Percentiles rank a stretch among this genome's conserved stretches.
These are phyloP conservation scores for Rhodosporidiobolus sp. DNA, from an alignment of 768 basidiomycete genomes.

Conservation along the genomic window DNA sequence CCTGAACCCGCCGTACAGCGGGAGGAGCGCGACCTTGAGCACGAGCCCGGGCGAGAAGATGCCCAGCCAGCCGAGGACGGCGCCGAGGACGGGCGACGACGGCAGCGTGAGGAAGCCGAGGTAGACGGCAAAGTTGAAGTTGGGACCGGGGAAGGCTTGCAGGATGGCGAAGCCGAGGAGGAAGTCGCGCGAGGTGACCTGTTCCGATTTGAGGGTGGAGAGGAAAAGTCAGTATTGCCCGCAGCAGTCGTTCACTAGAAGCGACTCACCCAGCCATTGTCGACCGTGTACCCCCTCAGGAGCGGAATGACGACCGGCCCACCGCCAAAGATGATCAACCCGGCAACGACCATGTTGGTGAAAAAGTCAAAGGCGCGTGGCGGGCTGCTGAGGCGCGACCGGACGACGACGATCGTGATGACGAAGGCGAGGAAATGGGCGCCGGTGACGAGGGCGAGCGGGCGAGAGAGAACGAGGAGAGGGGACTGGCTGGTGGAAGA, in stretches of 20 bases:
- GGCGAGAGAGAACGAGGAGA: not conserved
- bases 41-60: constrained; percentile 57
- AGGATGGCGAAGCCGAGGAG: constrained; percentile 54
- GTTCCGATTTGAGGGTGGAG: not conserved
- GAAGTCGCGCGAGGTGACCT: constrained; percentile 56
- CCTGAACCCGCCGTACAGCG: constrained; percentile 40
- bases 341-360: constrained; percentile 56
- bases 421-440: constrained; percentile 27
- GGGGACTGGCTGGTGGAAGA: not conserved
- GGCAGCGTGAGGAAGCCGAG: constrained; percentile 54
- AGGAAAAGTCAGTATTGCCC: not conserved
- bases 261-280: constrained; percentile 42
- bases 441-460: not conserved
- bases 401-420: constrained; percentile 38
- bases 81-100: constrained; percentile 49
- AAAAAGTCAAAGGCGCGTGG: constrained; percentile 47
- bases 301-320: constrained; percentile 62
- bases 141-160: constrained; percentile 53
- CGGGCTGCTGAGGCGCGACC: constrained; percentile 1
- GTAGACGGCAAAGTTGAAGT: constrained; percentile 58
- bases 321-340: constrained; percentile 56
- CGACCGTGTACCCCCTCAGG: constrained; percentile 57
- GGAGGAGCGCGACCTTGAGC: constrained; percentile 47
- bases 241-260: no score
- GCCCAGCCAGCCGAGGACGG: constrained; percentile 55